Evolutionary conservation across 2,329 filamentous ascomycete species (phyloP), one percentile per base, ranked within the genome.

Genomic region (Exophiala spinifera): DNA sequence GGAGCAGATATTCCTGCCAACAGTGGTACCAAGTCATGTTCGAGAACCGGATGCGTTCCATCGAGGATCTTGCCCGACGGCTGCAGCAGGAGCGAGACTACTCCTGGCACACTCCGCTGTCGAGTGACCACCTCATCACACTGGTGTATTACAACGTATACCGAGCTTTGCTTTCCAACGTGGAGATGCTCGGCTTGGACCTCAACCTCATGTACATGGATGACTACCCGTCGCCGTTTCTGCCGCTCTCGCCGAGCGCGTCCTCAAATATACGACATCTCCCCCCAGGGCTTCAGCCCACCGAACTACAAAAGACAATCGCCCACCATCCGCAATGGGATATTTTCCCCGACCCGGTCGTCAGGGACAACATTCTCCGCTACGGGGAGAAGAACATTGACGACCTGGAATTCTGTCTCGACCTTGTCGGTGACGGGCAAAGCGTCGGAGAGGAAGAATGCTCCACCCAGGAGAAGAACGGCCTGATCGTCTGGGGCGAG

Each of bases 401-500:
- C 51, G 69, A 71, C 17, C 55, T 66, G 6, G 65, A 69, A 34
- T 55, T 75, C 1, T 75, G 73, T 48, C 44, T 61, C 13, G 74
- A 75, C 47, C 61, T 75, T 7, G 65, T 71, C 52, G 69, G 69
- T 15, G 49, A 56, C 43, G 54, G 45, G 3, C 25, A 36, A 10
- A 46, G 37, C 20, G 40, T 31, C 6, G 43, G 40, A 11, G 10
- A 45, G n/a, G 48, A 17, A 8, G 28, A 34, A 15, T 23, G 37
- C 46, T 53, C 47, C 25, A 49, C 47, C 2, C 52, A 46, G 14
- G 45, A 63, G 17, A 62, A 60, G 46, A 64, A 69, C 15, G 69
- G 66, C 1, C 39, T 80, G 1, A 66, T 80, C 11, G 74, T 79
- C 1, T 81, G 78, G 79, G 75, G 76, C 0, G 73, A 77, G 4